A percentile compares a stretch with the other conserved stretches of the same genome.
Evolutionary conservation across 331 rosid genomes (phyloP).

Genomic region (Pyrus hybrid): DNA sequence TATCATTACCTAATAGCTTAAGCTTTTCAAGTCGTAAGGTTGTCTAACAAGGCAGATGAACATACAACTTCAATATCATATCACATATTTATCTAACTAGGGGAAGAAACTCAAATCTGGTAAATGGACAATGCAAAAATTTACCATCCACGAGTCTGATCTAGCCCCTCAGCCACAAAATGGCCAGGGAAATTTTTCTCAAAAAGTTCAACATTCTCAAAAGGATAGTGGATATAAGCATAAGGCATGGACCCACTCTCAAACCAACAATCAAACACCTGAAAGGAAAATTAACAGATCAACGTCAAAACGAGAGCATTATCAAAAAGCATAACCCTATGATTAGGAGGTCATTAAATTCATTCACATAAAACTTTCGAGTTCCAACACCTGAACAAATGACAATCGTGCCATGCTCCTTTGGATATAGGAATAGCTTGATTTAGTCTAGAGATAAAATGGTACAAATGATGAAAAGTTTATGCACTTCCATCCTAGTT

Average conservation of each 20-base stretch:
- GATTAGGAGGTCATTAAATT: not conserved
- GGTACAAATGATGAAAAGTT: no score
- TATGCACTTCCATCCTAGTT: no score
- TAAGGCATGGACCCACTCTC: conserved; percentile 99
- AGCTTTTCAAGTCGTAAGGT: not conserved
- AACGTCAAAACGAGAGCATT: conserved; percentile 1
- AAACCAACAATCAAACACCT: conserved; percentile 99
- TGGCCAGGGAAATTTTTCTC: conserved; percentile 97
- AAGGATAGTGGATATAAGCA: conserved; percentile 97
- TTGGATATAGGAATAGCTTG: no score
- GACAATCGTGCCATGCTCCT: no score
- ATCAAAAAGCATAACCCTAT: not conserved
- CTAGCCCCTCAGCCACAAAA: conserved; percentile 97
- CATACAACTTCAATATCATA: not conserved
- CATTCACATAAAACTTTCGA: no score
- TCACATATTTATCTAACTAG: not conserved
- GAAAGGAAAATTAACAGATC: conserved; percentile 17
- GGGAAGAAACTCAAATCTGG: not conserved
- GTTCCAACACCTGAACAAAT: no score
- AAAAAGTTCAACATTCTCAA: conserved; percentile 78
- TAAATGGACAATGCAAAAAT: conserved; percentile 8
- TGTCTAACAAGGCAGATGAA: not conserved
- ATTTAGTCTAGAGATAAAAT: no score
- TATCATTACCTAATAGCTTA: not conserved
- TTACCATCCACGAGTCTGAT: conserved; percentile 99